Percentiles rank a stretch among this genome's conserved stretches.
These are phyloP conservation scores for Talaromyces marneffei DNA, from an alignment of 2,329 filamentous ascomycete genomes.

Conservation along the genomic window DNA sequence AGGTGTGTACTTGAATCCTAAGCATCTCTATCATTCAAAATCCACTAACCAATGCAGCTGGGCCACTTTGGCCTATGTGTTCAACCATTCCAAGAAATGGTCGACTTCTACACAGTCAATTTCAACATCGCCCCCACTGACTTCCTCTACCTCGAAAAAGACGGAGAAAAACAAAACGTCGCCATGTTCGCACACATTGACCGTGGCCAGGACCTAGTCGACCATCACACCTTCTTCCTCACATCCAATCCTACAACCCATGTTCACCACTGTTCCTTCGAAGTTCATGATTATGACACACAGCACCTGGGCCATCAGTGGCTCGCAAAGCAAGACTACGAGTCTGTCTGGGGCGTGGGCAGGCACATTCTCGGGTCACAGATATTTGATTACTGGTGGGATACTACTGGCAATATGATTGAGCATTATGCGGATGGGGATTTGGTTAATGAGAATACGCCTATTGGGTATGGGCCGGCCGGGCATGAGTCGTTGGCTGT, in stretches of 20 bases:
- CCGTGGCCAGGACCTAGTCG: slow-evolving; percentile 40
- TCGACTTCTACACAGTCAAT: slow-evolving; percentile 25
- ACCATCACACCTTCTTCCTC: slow-evolving; percentile 53
- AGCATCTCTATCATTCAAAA: not conserved
- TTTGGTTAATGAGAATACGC: slow-evolving; percentile 41
- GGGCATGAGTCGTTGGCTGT: slow-evolving; percentile 30
- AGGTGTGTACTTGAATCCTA: slow-evolving; percentile 17
- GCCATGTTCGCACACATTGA: slow-evolving; percentile 49
- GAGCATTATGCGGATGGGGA: slow-evolving; percentile 50
- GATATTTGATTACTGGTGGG: slow-evolving; percentile 52
- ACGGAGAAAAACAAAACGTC: slow-evolving; percentile 22
- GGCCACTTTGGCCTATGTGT: slow-evolving; percentile 28
- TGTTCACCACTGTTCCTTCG: slow-evolving; percentile 48
- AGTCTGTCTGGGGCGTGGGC: slow-evolving; percentile 47
- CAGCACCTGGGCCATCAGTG: slow-evolving; percentile 50
- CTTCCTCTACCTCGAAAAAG: slow-evolving; percentile 24
- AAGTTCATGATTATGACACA: slow-evolving; percentile 49
- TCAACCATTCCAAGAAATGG: slow-evolving; percentile 21
- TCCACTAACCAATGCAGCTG: slow-evolving; percentile 17
- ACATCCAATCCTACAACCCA: slow-evolving; percentile 28
- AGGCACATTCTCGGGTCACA: slow-evolving; percentile 48
- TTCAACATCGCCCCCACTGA: slow-evolving; percentile 31
- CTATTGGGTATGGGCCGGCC: slow-evolving; percentile 29
- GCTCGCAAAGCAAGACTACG: slow-evolving; percentile 43
- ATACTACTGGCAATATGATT: slow-evolving; percentile 24